These are phyloP conservation scores for Hapsidospora chrysogenum DNA, from an alignment of 495 filamentous ascomycete species.

Conservation along the genomic window DNA sequence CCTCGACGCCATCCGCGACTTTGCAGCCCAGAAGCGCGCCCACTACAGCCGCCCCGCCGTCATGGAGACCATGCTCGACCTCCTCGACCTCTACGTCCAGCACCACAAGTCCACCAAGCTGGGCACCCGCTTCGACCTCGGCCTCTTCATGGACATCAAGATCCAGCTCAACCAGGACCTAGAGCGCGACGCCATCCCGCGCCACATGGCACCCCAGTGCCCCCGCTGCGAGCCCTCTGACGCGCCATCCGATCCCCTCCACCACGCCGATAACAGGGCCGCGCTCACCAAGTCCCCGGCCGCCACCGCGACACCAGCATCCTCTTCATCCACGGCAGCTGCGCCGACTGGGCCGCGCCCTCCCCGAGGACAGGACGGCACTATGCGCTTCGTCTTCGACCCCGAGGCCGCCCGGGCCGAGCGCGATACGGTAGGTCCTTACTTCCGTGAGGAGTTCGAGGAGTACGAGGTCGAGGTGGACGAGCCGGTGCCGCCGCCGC, in stretches of 20 bases:
- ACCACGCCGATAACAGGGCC: conserved; percentile 14
- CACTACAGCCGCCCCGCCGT: conserved; percentile 49
- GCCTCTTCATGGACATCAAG: conserved; percentile 66
- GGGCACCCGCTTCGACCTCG: conserved; percentile 49
- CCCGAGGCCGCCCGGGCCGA: conserved; percentile 58
- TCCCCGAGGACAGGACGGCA: conserved; percentile 49
- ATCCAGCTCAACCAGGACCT: conserved; percentile 72
- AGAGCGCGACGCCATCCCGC: conserved; percentile 15
- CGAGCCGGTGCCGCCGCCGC: conserved; percentile 21
- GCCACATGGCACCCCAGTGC: conserved; percentile 22
- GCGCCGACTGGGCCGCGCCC: conserved; percentile 22
- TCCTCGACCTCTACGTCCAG: conserved; percentile 74
- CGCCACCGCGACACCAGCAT: conserved; percentile 10
- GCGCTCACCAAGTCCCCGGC: conserved; percentile 20
- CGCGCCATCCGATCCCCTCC: conserved; percentile 10
- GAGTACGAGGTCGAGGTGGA: conserved; percentile 56
- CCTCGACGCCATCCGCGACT: conserved; percentile 19
- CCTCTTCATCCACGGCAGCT: conserved; percentile 7
- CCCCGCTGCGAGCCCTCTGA: conserved; percentile 21
- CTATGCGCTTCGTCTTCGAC: conserved; percentile 84
- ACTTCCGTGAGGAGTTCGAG: conserved; percentile 61
- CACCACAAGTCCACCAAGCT: conserved; percentile 55
- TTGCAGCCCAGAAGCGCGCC: conserved; percentile 27
- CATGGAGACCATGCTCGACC: conserved; percentile 72
- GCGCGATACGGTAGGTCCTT: conserved; percentile 44